Percentiles rank a stretch among this genome's conserved stretches.
Conservation (phyloP, 2,329 filamentous ascomycete species). For the Pseudogymnoascus sp. region DNA sequence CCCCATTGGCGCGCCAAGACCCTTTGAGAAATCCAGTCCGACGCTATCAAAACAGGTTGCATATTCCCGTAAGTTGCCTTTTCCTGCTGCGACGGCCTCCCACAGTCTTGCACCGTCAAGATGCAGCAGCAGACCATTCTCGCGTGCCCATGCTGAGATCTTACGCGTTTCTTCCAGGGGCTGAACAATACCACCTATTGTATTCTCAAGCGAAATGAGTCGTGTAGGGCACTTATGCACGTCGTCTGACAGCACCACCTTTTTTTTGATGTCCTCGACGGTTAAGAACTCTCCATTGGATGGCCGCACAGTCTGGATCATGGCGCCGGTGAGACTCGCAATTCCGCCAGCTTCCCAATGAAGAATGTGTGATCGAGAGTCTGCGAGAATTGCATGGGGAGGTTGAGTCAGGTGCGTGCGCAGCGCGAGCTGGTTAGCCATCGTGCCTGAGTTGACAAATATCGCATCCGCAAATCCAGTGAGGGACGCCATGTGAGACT, state of each 20-base stretch:
- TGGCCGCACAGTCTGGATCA: slow-evolving; percentile 59
- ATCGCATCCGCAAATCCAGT: slow-evolving; percentile 69
- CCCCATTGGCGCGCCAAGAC: slow-evolving; percentile 72
- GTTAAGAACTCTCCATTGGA: slow-evolving; percentile 55
- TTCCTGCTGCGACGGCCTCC: slow-evolving; percentile 68
- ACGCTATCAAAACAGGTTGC: slow-evolving; percentile 65
- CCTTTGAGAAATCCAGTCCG: slow-evolving; percentile 74
- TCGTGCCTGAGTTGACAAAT: slow-evolving; percentile 82
- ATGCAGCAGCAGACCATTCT: slow-evolving; percentile 61
- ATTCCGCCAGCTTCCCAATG: slow-evolving; percentile 60
- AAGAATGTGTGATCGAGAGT: slow-evolving; percentile 70
- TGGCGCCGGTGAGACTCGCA: slow-evolving; percentile 62
- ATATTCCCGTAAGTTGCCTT: slow-evolving; percentile 59
- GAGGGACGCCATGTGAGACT: slow-evolving; percentile 64
- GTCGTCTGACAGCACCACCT: slow-evolving; percentile 58
- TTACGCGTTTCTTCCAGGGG: slow-evolving; percentile 62
- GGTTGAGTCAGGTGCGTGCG: slow-evolving; percentile 71
- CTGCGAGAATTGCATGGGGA: slow-evolving; percentile 72
- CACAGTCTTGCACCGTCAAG: slow-evolving; percentile 74
- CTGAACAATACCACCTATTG: slow-evolving; percentile 69
- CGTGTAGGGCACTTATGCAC: slow-evolving; percentile 73
- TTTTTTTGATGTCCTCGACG: slow-evolving; percentile 52
- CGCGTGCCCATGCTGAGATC: slow-evolving; percentile 62
- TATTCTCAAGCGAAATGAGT: slow-evolving; percentile 80
- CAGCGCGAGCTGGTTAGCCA: slow-evolving; percentile 85